Conservation (phyloP, 257 asterid species). For the Solanum pennellii region DNA sequence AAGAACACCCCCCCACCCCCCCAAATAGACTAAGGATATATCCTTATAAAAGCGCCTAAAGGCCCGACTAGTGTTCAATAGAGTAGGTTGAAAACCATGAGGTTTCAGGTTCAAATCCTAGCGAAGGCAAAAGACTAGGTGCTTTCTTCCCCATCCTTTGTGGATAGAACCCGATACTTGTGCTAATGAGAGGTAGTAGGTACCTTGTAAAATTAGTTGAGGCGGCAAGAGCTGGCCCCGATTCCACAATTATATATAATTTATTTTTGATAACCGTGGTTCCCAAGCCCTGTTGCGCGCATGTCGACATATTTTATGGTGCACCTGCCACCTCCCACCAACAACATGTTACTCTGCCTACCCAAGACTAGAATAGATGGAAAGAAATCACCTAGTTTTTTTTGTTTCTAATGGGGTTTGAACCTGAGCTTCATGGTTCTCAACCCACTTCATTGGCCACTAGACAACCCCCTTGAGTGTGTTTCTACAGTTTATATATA, state of each 20-base stretch:
- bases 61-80: not conserved
- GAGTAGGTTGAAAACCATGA: not conserved
- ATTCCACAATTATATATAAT: not conserved
- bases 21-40: not conserved
- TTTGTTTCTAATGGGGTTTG: not conserved
- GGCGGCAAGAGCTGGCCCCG: not conserved
- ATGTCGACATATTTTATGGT: not conserved
- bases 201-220: not conserved
- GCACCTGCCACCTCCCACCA: not conserved
- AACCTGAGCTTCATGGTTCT: not conserved
- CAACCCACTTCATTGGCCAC: not conserved
- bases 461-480: not conserved
- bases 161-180: not conserved
- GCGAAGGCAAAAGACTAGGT: not conserved
- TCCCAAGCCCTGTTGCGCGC: not conserved
- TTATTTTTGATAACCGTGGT: not conserved
- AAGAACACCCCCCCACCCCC: not conserved
- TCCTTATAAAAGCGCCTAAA: not conserved
- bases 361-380: not conserved
- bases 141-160: not conserved
- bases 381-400: not conserved
- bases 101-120: not conserved
- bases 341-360: not conserved
- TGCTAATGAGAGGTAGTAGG: not conserved
- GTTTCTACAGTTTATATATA: not conserved